These are phyloP conservation scores for Oryza longistaminata DNA, from an alignment of 176 grass and related monocot genomes.

Conservation along the genomic window DNA sequence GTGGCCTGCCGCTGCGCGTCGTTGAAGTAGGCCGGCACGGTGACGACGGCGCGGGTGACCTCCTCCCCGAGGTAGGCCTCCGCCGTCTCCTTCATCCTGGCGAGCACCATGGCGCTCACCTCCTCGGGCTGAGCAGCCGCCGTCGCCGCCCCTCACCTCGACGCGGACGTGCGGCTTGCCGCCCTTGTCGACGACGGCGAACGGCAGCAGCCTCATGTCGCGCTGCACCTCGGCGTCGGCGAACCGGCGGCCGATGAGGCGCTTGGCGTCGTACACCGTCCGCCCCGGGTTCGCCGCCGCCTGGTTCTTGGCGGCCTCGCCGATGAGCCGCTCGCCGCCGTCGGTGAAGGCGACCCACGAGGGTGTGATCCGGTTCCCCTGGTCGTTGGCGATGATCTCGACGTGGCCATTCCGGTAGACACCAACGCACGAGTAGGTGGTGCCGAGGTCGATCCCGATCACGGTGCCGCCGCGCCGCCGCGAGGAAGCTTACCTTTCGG, in stretches of 20 bases:
- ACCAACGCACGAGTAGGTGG: conserved; percentile 73
- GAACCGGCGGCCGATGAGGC: conserved; percentile 67
- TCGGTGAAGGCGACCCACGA: conserved; percentile 62
- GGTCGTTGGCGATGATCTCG: conserved; percentile 73
- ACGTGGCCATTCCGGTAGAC: conserved; percentile 69
- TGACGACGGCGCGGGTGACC: too few species aligned
- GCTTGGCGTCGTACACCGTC: conserved; percentile 75
- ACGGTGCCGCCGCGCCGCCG: conserved; percentile 34
- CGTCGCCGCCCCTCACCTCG: too few species aligned
- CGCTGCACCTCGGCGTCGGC: conserved; percentile 56
- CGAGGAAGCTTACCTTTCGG: too few species aligned
- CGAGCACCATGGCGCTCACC: too few species aligned
- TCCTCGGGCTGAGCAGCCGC: too few species aligned
- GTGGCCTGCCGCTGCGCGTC: too few species aligned
- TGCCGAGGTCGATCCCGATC: conserved; percentile 74
- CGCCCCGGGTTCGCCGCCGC: conserved; percentile 56
- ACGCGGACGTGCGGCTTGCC: too few species aligned
- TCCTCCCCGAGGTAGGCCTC: too few species aligned
- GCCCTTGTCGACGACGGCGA: too few species aligned
- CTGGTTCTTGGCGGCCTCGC: conserved; percentile 83
- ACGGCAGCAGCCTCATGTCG: conserved; percentile 73
- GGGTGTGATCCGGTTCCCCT: conserved; percentile 64
- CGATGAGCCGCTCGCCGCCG: conserved; percentile 66
- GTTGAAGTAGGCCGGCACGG: too few species aligned
- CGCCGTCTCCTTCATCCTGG: too few species aligned